These are phyloP conservation scores for Talaromyces nanjingensis DNA, from an alignment of 495 filamentous ascomycete species.

Conservation along the genomic window DNA sequence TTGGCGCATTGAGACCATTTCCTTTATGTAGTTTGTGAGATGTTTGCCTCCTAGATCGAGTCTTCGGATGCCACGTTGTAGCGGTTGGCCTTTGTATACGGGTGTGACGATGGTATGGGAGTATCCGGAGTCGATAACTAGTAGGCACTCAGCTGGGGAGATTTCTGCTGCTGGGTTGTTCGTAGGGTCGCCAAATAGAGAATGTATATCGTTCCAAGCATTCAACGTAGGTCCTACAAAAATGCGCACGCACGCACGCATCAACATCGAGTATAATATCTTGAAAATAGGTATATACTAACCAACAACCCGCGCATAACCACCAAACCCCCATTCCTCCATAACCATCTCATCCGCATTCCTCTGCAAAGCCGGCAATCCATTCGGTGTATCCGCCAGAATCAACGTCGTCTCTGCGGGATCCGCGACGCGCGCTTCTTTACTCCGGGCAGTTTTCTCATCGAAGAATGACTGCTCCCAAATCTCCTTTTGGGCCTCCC, in stretches of 20 bases:
- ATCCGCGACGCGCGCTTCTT: conserved; percentile 25
- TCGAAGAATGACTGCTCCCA: conserved; percentile 91
- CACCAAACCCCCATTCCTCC: conserved; percentile 94
- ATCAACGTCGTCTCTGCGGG: conserved; percentile 76
- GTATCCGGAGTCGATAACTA: conserved; percentile 87
- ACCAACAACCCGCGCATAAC: conserved; percentile 67
- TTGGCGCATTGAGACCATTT: conserved; percentile 80
- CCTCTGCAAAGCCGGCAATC: conserved; percentile 67
- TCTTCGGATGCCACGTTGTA: conserved; percentile 76
- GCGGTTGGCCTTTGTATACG: conserved; percentile 67
- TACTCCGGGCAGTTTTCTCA: conserved; percentile 50
- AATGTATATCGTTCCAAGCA: conserved; percentile 72
- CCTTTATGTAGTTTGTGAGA: conserved; percentile 90
- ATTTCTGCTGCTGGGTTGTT: conserved; percentile 21
- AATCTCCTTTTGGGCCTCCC: conserved; percentile 92
- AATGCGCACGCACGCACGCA: no score
- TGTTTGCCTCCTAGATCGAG: conserved; percentile 90
- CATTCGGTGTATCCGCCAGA: conserved; percentile 88
- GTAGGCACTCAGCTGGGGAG: conserved; percentile 68
- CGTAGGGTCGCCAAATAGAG: conserved; percentile 47
- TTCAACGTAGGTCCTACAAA: conserved; percentile 69
- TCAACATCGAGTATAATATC: conserved; percentile 3
- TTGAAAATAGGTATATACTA: conserved; percentile 7
- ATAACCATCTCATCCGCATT: conserved; percentile 96
- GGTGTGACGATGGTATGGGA: conserved; percentile 93